phyloP scores from a whole-genome alignment of 83 land plant species.

The Picea abies region DNA sequence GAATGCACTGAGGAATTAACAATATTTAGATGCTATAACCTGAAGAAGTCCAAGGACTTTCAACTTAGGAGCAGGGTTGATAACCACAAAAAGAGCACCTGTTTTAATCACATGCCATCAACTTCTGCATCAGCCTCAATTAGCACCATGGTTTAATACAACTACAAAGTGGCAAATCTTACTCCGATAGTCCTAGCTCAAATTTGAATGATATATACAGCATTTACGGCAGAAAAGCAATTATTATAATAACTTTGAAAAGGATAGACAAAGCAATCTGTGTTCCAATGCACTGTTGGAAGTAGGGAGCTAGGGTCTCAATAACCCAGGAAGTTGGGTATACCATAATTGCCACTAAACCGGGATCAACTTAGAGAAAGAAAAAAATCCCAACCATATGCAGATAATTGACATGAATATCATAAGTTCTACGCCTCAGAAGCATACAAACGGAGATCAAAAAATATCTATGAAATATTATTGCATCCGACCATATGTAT shows the following conservation, averaged over 20 bases:
- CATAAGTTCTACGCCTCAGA: no score
- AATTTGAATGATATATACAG: no score
- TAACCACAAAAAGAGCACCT: constrained; percentile 91
- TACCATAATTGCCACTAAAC: not conserved
- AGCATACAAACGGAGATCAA: no score
- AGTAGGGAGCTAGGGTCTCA: no score
- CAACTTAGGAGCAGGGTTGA: constrained; percentile 76
- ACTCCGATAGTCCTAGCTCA: not conserved
- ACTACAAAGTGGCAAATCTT: not conserved
- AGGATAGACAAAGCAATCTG: not conserved
- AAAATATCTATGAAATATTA: no score
- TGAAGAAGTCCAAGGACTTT: constrained; percentile 90
- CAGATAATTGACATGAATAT: no score
- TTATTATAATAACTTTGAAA: not conserved
- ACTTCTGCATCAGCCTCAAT: not conserved
- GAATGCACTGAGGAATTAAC: not conserved
- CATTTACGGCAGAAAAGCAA: not conserved
- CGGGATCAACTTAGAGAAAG: not conserved
- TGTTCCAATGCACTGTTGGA: no score
- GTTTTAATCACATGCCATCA: constrained; percentile 10
- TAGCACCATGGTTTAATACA: not conserved
- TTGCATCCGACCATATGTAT: no score
- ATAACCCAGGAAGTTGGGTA: not conserved
- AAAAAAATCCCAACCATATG: no score
- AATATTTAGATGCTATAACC: constrained; percentile 30